phyloP scores from a whole-genome alignment of 176 grass and related monocot genomes.

The Hsuehochloa calcarea region DNA sequence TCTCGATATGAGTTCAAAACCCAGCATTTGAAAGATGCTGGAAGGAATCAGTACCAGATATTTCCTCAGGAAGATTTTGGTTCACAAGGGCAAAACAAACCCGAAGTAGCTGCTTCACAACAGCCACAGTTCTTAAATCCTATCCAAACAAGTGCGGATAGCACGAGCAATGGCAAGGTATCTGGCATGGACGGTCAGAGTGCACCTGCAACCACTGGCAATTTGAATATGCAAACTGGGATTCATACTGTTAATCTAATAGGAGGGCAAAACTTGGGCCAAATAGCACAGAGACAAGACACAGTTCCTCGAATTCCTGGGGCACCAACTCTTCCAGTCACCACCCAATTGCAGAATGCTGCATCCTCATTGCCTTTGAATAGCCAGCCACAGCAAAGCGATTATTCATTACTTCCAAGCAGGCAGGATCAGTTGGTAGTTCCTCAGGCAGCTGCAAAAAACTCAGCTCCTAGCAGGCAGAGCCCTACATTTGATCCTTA shows the following conservation, averaged over 20 bases:
- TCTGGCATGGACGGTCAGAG: constrained; percentile 20
- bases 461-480: constrained; percentile 47
- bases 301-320: constrained; percentile 40
- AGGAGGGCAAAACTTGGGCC: constrained; percentile 38
- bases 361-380: constrained; percentile 37
- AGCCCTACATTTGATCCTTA: constrained; percentile 45
- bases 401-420: constrained; percentile 40
- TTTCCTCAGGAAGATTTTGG: constrained; percentile 33
- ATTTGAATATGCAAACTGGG: constrained; percentile 41
- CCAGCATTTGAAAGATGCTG: constrained; percentile 34
- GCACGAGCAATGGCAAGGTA: constrained; percentile 28
- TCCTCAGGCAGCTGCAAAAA: constrained; percentile 36
- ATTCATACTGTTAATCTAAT: constrained; percentile 30
- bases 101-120: constrained; percentile 37
- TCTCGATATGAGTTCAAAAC: constrained; percentile 36
- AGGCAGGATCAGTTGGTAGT: constrained; percentile 50
- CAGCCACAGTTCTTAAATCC: constrained; percentile 14
- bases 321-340: constrained; percentile 33
- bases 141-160: constrained; percentile 25
- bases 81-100: constrained; percentile 38
- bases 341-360: constrained; percentile 41
- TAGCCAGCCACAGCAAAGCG: constrained; percentile 47
- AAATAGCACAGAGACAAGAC: constrained; percentile 34
- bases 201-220: constrained; percentile 19
- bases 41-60: constrained; percentile 41